A percentile compares a stretch with the other conserved stretches of the same genome.
These are phyloP conservation scores for Flammula alnicola DNA, from an alignment of 1,284 basidiomycete genomes.

Conservation along the genomic window DNA sequence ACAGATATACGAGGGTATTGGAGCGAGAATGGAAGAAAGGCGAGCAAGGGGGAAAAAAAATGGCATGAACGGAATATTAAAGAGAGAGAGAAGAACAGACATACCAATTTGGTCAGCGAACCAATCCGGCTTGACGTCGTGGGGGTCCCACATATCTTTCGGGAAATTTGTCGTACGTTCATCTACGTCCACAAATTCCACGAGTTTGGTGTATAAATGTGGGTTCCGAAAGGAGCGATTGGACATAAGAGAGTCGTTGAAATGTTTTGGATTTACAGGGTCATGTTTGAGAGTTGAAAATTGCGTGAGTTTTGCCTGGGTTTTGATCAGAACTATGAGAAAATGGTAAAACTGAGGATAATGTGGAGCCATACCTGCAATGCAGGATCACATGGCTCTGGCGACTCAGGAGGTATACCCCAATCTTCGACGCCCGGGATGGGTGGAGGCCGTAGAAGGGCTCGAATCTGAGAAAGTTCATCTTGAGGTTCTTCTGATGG, in stretches of 20 bases:
- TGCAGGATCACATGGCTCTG: constrained; percentile 56
- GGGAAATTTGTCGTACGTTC: constrained; percentile 86
- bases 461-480: constrained; percentile 57
- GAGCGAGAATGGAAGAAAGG: neutral
- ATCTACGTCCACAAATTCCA: constrained; percentile 89
- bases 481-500: constrained; percentile 36
- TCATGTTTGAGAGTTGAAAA: constrained; percentile 77
- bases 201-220: constrained; percentile 90
- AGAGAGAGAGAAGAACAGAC: constrained; percentile 27
- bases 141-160: constrained; percentile 68
- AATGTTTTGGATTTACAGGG: constrained; percentile 74
- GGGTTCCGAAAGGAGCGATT: constrained; percentile 94
- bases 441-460: constrained; percentile 62
- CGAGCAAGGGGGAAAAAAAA: constrained; percentile 16
- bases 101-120: constrained; percentile 73
- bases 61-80: constrained; percentile 27
- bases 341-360: neutral
- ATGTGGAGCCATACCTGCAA: constrained; percentile 55
- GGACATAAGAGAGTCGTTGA: constrained; percentile 91
- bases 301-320: constrained; percentile 76
- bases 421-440: constrained; percentile 70
- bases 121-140: constrained; percentile 66
- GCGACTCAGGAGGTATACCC: constrained; percentile 75
- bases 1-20: neutral
- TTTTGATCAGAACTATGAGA: neutral